Evolutionary conservation across 768 basidiomycete genomes (phyloP).

Genomic region (Hygrophorus pudorinus): DNA sequence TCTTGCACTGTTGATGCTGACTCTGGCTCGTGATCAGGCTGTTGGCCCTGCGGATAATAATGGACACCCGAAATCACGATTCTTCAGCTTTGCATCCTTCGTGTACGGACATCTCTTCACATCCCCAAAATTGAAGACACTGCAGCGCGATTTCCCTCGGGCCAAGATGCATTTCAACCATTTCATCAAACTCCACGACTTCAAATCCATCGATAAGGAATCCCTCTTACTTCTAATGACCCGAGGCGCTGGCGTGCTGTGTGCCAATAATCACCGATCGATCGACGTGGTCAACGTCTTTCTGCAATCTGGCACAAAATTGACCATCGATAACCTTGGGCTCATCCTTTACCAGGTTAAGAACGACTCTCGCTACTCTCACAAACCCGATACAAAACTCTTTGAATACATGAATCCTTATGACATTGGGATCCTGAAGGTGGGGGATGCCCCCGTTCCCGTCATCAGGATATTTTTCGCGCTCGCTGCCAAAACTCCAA

Average conservation of each 20-base stretch:
- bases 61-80: neutral
- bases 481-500: slow-evolving; percentile 9
- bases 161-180: slow-evolving; percentile 21
- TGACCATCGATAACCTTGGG: slow-evolving; percentile 10
- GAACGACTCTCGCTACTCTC: slow-evolving; percentile 11
- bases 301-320: slow-evolving; percentile 6
- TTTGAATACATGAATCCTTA: slow-evolving; percentile 19
- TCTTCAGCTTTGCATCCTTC: neutral
- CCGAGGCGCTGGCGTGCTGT: slow-evolving; percentile 19
- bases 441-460: slow-evolving; percentile 8
- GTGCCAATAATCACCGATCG: slow-evolving; percentile 14
- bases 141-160: slow-evolving; percentile 12
- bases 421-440: slow-evolving; percentile 10
- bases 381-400: slow-evolving; percentile 6
- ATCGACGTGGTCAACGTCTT: slow-evolving; percentile 18
- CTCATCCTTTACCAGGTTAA: slow-evolving; percentile 15
- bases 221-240: slow-evolving; percentile 12
- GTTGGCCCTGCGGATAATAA: slow-evolving; percentile 1
- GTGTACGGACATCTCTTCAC: neutral
- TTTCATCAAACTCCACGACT: slow-evolving; percentile 20
- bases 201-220: slow-evolving; percentile 11
- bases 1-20: slow-evolving; percentile 9
- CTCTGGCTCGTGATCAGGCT: neutral
- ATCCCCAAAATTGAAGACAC: neutral
- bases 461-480: slow-evolving; percentile 18